Conservation (phyloP, 768 basidiomycete genomes). For the Polyporus arcularius region DNA sequence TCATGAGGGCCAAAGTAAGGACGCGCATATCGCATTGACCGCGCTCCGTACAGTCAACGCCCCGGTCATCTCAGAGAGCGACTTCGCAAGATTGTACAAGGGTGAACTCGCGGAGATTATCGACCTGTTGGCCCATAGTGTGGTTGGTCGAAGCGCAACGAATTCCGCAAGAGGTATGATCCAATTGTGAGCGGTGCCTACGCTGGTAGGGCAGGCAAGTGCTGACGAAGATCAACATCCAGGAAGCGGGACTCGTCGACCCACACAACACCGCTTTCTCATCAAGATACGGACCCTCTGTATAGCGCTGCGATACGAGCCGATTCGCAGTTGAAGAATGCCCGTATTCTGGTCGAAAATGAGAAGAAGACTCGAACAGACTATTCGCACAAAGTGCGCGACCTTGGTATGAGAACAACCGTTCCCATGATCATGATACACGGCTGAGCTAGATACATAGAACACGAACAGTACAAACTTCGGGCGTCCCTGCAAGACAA, state of each 20-base stretch:
- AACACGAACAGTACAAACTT: slow-evolving; percentile 2
- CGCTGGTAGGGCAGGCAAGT: not conserved
- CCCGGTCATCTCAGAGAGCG: not conserved
- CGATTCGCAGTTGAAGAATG: not conserved
- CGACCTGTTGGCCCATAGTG: slow-evolving; percentile 7
- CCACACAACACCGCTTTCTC: not conserved
- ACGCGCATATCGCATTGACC: no score
- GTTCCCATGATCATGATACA: no score
- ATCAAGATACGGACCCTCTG: not conserved
- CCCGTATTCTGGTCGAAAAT: not conserved
- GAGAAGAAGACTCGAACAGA: not conserved
- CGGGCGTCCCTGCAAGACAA: slow-evolving; percentile 5
- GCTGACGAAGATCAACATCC: not conserved
- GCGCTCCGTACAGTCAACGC: not conserved
- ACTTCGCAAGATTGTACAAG: slow-evolving; percentile 15
- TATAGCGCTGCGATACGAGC: slow-evolving; percentile 1
- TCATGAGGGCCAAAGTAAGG: no score
- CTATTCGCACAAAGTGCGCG: not conserved
- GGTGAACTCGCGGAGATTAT: slow-evolving; percentile 16
- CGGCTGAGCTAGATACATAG: not conserved
- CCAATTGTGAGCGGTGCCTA: slow-evolving; percentile 5
- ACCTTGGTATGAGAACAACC: not conserved
- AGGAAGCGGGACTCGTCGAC: slow-evolving; percentile 10
- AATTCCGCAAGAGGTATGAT: not conserved
- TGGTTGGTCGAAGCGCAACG: slow-evolving; percentile 4